Evolutionary conservation across 2,329 filamentous ascomycete genomes (phyloP), one percentile per base, ranked within the genome.

Genomic region (Aspergillus pseudoglaucus): DNA sequence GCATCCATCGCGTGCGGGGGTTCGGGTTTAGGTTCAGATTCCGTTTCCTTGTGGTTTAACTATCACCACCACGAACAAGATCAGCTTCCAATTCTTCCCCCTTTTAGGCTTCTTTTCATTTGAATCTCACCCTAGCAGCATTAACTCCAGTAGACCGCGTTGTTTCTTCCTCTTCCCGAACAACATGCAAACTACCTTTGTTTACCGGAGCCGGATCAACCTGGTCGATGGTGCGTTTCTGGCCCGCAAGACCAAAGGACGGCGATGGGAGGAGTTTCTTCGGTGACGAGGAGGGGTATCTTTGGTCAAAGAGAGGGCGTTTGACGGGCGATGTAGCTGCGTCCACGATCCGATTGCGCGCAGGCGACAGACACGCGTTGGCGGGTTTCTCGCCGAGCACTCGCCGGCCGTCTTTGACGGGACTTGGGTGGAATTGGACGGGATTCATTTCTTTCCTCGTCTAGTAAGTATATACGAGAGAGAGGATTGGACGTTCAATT

Each of bases 151-250:
- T 49, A 32, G 53, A 53, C 45, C 42, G 38, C 17, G 35, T 35
- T 42, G 35, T 35, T 42, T 40, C 30, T 23, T 48, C 42, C 10
- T 14, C 50, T 27, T 42, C 22, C 15, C 39, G 17, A 15, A 30
- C 42, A 25, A 18, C n/a, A 51, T 57, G 53, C 47, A 48, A 41
- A 42, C 48, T 50, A 47, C 53, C 53, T 44, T 54, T 57, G 47
- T 58, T 56, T 48, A 54, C 46, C 27, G 58, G 59, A 18, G 48
- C 49, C 42, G 61, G 57, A 4, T 69, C 63, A 44, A 70, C 62
- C 48, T 71, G 65, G 37, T 68, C 63, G 50, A 69, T 69, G 38
- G 65, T 60, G 32, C 69, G 60, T 56, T 72, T 72, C 55, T 70
- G 67, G 6, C 68, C 68, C 32, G 63, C 63, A 53, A 12, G 25